Conservation (phyloP, 2,329 filamentous ascomycete species). For the Aspergillus clavatus region DNA sequence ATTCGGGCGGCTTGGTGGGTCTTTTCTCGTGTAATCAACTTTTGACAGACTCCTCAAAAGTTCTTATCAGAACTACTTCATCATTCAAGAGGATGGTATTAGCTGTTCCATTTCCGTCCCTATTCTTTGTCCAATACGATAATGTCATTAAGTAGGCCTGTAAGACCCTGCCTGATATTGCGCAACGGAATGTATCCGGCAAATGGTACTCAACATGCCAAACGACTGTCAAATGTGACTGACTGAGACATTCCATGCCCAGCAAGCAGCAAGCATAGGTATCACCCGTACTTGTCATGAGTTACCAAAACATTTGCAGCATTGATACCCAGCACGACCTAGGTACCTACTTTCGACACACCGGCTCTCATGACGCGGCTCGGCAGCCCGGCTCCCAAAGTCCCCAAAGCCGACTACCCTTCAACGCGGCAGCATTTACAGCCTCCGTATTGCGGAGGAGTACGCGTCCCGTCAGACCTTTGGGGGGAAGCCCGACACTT, state of each 20-base stretch:
- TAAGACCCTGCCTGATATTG: too few species aligned
- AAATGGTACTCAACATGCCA: neutral
- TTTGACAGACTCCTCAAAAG: too few species aligned
- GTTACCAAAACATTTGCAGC: constrained; percentile 94
- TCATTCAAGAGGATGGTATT: too few species aligned
- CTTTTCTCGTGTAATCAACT: too few species aligned
- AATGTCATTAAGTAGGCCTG: too few species aligned
- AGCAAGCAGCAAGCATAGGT: constrained; percentile 56
- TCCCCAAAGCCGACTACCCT: constrained; percentile 14
- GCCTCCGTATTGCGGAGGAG: constrained; percentile 26
- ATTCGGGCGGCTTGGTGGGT: too few species aligned
- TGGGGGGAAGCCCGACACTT: constrained; percentile 5
- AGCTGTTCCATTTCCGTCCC: too few species aligned
- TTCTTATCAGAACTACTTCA: too few species aligned
- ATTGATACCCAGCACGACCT: constrained; percentile 85
- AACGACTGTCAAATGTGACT: constrained; percentile 2
- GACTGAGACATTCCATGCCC: constrained; percentile 28
- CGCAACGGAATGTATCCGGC: too few species aligned
- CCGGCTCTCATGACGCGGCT: constrained; percentile 52
- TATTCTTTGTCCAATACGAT: too few species aligned
- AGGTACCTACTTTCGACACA: constrained; percentile 62
- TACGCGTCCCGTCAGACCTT: constrained; percentile 17
- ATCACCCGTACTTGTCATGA: constrained; percentile 71
- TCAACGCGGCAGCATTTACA: constrained; percentile 26
- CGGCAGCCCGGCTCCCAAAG: constrained; percentile 12